A percentile compares a stretch with the other conserved stretches of the same genome.
These are phyloP conservation scores for Kuraishia molischiana DNA, from an alignment of 805 yeast species.

Conservation along the genomic window DNA sequence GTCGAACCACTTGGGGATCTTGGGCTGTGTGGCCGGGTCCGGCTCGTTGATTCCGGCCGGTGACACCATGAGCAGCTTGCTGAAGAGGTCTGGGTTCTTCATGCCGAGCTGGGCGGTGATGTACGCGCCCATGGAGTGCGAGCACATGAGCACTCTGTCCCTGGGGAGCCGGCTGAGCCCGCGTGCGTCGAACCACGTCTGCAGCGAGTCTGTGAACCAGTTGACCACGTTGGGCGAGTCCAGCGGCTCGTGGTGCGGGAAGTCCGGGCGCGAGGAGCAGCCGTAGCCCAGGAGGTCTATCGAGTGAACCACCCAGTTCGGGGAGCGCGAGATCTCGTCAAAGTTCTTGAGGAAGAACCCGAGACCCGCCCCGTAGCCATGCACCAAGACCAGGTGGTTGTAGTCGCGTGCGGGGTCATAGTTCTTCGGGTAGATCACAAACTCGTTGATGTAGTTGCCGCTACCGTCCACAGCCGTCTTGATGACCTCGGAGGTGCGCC, in stretches of 20 bases:
- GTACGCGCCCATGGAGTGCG: constrained; percentile 94
- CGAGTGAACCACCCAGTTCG: constrained; percentile 67
- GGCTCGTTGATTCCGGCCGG: constrained; percentile 66
- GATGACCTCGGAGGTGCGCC: constrained; percentile 32
- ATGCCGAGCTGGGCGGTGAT: constrained; percentile 60
- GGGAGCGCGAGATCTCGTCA: constrained; percentile 18
- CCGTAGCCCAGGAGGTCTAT: constrained; percentile 90
- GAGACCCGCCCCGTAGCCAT: constrained; percentile 91
- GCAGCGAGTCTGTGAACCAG: constrained; percentile 58
- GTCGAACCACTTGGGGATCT: constrained; percentile 69
- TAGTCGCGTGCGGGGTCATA: constrained; percentile 6
- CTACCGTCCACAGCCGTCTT: constrained; percentile 44
- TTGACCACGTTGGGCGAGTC: constrained; percentile 41
- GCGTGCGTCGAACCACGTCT: constrained; percentile 48
- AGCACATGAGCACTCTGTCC: constrained; percentile 48
- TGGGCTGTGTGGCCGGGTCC: constrained; percentile 13
- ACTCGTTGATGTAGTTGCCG: constrained; percentile 65
- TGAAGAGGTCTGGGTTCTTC: constrained; percentile 48
- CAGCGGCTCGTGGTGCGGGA: constrained; percentile 29
- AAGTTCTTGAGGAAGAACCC: constrained; percentile 74
- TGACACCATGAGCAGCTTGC: constrained; percentile 66
- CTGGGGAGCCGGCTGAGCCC: constrained; percentile 23
- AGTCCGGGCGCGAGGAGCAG: constrained; percentile 71
- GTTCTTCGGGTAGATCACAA: constrained; percentile 38
- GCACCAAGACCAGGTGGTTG: constrained; percentile 63